Percentiles rank a stretch among this genome's conserved stretches.
Evolutionary conservation across 2,329 filamentous ascomycete genomes (phyloP).

Genomic region (Pseudogymnoascus sp.): DNA sequence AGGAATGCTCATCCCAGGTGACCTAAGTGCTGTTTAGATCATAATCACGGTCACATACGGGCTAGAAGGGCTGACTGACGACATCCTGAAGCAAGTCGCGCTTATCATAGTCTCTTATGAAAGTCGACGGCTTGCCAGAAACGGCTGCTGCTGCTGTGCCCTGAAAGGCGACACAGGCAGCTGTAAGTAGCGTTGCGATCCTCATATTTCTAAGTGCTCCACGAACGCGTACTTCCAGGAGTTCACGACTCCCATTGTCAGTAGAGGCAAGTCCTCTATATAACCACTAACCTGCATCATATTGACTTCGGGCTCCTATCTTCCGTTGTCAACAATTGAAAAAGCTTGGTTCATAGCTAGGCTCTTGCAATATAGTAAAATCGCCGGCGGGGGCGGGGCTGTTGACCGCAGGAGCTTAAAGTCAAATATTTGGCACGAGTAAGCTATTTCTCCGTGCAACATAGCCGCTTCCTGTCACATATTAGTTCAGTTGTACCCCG

Average conservation of each 20-base stretch:
- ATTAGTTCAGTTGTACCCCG: background rate
- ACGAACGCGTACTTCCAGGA: background rate
- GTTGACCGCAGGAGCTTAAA: background rate
- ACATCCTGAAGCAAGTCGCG: slow-evolving; percentile 43
- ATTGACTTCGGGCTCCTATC: background rate
- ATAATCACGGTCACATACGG: background rate
- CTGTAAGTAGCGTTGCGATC: slow-evolving; percentile 1
- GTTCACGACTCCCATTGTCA: background rate
- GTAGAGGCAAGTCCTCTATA: background rate
- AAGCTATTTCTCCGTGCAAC: slow-evolving; percentile 3
- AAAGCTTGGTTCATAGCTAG: background rate
- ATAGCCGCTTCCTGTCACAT: background rate
- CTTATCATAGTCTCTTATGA: slow-evolving; percentile 37
- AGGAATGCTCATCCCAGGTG: slow-evolving; percentile 64
- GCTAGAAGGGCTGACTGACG: slow-evolving; percentile 29
- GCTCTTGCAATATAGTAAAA: background rate
- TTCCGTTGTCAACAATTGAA: slow-evolving; percentile 3
- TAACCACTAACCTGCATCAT: background rate
- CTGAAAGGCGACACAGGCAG: slow-evolving; percentile 1
- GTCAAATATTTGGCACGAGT: slow-evolving; percentile 4
- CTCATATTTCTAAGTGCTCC: background rate
- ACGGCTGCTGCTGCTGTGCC: background rate
- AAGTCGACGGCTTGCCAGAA: slow-evolving; percentile 1
- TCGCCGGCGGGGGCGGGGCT: background rate
- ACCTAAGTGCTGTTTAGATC: slow-evolving; percentile 28